Evolutionary conservation across 371 early-diverging fungal genomes (phyloP), one percentile per base, ranked within the genome.

Genomic region (Capniomyces stellatus): DNA sequence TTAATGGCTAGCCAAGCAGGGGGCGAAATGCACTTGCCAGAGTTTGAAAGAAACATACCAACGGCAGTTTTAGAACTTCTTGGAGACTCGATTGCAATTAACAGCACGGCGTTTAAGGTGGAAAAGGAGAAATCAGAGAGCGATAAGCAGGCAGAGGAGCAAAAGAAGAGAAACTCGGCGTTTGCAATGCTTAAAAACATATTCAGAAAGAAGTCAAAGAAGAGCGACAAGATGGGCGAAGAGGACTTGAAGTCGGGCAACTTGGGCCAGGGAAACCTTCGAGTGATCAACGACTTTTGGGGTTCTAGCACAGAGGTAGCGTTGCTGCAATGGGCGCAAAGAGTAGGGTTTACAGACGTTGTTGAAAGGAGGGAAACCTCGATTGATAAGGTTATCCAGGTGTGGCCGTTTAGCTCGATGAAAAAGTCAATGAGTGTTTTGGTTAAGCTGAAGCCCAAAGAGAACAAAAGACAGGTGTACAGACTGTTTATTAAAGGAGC

Each of bases 301-400:
- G 98, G 98, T 27, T 84, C 86, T 53, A 91, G 88, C 70, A 96
- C 94, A 8, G 98, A 98, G 66, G 75, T 79, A 41, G 97, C 98
- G 1, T 60, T 98, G 42, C 75, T 98, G 40, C 76, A 79, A 19
- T 83, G 79, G 54, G 60, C 75, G 54, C 81, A 74, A 57, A 28
- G 27, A 0, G 62, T 79, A 40, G 86, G 81, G 19, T 65, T 64
- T 0, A 74, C 63, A 35, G 75, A 74, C 21, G 78, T 75, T 63
- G 25, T 77, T 82, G 50, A 64, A 71, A 46, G 71, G 73, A 52
- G 63, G 63, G 59, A 78, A 70, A 50, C 58, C 55, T 61, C 59
- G 29, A 41, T 66, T 29, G 67, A 70, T 3, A 21, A 55, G 51
- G 46, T 68, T 15, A 67, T 67, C 27, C 71, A 76, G 54, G 71